Conservation (phyloP, 495 filamentous ascomycete species). For the Penicillium maclennaniae region DNA sequence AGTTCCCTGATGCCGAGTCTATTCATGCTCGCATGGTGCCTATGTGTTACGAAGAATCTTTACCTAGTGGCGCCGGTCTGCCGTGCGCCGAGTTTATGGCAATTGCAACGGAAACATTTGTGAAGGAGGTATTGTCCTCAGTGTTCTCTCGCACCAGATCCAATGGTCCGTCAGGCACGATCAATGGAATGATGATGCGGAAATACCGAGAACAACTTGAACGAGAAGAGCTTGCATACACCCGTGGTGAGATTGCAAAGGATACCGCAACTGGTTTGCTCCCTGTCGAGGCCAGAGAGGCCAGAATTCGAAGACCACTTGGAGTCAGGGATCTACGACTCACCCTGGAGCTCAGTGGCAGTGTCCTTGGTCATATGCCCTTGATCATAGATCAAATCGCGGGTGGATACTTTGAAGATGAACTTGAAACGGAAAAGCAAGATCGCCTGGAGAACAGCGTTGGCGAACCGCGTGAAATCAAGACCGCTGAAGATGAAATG, state of each 20-base stretch:
- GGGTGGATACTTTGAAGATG: slow-evolving; percentile 69
- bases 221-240: slow-evolving; percentile 64
- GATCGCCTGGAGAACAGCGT: slow-evolving; percentile 41
- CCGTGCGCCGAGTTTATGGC: slow-evolving; percentile 83
- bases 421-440: slow-evolving; percentile 57
- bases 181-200: slow-evolving; percentile 71
- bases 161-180: slow-evolving; percentile 70
- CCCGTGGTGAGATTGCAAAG: slow-evolving; percentile 66
- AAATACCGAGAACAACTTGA: slow-evolving; percentile 70
- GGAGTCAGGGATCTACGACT: slow-evolving; percentile 76
- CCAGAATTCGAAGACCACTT: slow-evolving; percentile 60
- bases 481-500: slow-evolving; percentile 51
- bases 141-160: slow-evolving; percentile 74
- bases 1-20: slow-evolving; percentile 79
- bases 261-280: slow-evolving; percentile 60
- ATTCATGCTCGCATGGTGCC: slow-evolving; percentile 86
- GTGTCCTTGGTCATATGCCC: slow-evolving; percentile 72
- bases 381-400: slow-evolving; percentile 67
- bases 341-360: slow-evolving; percentile 68
- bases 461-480: slow-evolving; percentile 30
- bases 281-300: slow-evolving; percentile 69
- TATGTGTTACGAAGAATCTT: slow-evolving; percentile 89
- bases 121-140: slow-evolving; percentile 80
- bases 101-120: slow-evolving; percentile 83
- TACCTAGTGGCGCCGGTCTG: slow-evolving; percentile 65